These are phyloP conservation scores for Colletotrichum endophyticum DNA, from an alignment of 2,329 filamentous ascomycete species.

Conservation along the genomic window DNA sequence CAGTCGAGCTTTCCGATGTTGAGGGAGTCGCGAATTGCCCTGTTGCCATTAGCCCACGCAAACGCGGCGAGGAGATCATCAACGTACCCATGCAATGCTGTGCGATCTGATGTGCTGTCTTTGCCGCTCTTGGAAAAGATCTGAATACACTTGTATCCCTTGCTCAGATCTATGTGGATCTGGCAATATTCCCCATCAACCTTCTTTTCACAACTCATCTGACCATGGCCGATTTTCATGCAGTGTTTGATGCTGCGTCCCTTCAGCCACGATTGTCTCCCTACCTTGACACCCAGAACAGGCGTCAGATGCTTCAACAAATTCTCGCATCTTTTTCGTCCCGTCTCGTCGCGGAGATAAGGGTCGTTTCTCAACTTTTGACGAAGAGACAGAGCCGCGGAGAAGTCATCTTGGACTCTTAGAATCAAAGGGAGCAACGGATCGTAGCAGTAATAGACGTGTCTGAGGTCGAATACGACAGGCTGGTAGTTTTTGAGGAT, in stretches of 20 bases:
- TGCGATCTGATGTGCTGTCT: slow-evolving; percentile 78
- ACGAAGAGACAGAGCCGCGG: slow-evolving; percentile 62
- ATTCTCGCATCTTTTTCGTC: slow-evolving; percentile 13
- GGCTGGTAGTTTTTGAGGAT: slow-evolving; percentile 79
- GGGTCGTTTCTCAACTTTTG: slow-evolving; percentile 35
- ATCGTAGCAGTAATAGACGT: slow-evolving; percentile 68
- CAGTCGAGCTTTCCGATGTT: slow-evolving; percentile 63
- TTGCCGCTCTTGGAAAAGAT: slow-evolving; percentile 95
- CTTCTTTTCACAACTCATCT: slow-evolving; percentile 80
- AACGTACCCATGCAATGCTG: slow-evolving; percentile 59
- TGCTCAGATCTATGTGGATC: slow-evolving; percentile 76
- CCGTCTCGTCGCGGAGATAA: slow-evolving; percentile 25
- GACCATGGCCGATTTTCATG: slow-evolving; percentile 63
- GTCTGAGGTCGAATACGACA: slow-evolving; percentile 61
- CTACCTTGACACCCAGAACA: slow-evolving; percentile 65
- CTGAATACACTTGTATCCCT: slow-evolving; percentile 61
- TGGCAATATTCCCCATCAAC: slow-evolving; percentile 92
- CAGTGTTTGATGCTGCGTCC: slow-evolving; percentile 78
- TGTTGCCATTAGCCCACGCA: slow-evolving; percentile 26
- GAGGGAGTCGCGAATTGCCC: slow-evolving; percentile 68
- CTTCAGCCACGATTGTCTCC: slow-evolving; percentile 68
- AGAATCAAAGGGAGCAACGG: slow-evolving; percentile 73
- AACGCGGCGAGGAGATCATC: neutral
- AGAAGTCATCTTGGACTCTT: slow-evolving; percentile 72
- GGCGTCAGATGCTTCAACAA: slow-evolving; percentile 51